Percentiles rank a stretch among this genome's conserved stretches.
Conservation (phyloP, 2,329 filamentous ascomycete species). For the Trichoderma asperellum region DNA sequence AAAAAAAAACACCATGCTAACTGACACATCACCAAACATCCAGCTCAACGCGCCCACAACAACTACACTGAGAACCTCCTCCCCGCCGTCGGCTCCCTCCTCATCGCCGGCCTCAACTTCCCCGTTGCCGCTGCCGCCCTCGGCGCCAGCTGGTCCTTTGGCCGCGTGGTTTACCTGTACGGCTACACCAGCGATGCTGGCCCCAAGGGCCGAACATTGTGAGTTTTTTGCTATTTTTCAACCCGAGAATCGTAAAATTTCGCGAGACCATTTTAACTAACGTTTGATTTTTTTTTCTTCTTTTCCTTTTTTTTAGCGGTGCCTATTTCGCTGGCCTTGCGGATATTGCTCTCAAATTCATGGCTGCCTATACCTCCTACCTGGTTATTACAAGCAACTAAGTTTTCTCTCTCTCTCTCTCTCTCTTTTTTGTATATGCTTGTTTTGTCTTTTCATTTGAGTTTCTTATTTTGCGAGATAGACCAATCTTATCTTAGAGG, state of each 20-base stretch:
- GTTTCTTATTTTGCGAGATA: neutral
- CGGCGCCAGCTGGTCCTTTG: conserved; percentile 57
- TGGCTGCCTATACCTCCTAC: conserved; percentile 50
- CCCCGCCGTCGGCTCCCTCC: conserved; percentile 55
- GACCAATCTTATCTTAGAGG: neutral
- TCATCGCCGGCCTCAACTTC: conserved; percentile 60
- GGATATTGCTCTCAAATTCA: conserved; percentile 47
- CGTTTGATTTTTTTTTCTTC: neutral
- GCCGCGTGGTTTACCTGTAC: conserved; percentile 57
- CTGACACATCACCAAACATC: conserved; percentile 7
- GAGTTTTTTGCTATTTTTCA: conserved; percentile 29
- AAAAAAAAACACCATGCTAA: neutral
- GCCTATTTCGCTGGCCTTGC: conserved; percentile 41
- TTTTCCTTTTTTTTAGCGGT: too few relatives aligned
- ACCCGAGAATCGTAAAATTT: neutral
- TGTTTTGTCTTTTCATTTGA: too few relatives aligned
- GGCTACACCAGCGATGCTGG: conserved; percentile 56
- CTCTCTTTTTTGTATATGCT: too few relatives aligned
- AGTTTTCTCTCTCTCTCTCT: neutral
- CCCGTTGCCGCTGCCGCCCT: conserved; percentile 55
- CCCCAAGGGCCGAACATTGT: conserved; percentile 50
- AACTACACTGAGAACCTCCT: conserved; percentile 67
- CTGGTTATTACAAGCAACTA: conserved; percentile 43
- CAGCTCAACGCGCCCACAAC: conserved; percentile 63
- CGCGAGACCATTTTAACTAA: conserved; percentile 27